Percentiles rank a stretch among this genome's conserved stretches.
These are phyloP conservation scores for Dipodascus albidus DNA, from an alignment of 805 yeast genomes.

Conservation along the genomic window DNA sequence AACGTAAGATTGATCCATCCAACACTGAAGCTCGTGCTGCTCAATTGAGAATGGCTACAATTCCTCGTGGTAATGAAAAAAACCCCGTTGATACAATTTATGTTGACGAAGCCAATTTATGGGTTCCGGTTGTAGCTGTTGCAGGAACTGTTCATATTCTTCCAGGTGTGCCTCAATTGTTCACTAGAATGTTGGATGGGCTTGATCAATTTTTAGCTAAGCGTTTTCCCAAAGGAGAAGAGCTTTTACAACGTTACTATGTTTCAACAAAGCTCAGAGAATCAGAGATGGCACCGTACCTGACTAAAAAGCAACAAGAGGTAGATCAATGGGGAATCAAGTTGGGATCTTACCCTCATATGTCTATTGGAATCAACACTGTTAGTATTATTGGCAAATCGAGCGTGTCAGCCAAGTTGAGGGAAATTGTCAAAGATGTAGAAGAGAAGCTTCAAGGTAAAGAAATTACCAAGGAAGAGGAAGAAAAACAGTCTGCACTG, in stretches of 20 bases:
- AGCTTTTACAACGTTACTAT: constrained; percentile 33
- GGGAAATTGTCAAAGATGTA: constrained; percentile 36
- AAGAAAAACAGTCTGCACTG: constrained; percentile 22
- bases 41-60: constrained; percentile 67
- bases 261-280: constrained; percentile 55
- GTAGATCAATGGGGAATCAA: constrained; percentile 37
- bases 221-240: constrained; percentile 28
- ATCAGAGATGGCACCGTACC: constrained; percentile 55
- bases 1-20: constrained; percentile 23
- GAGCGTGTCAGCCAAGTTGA: constrained; percentile 28
- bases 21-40: constrained; percentile 40
- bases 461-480: constrained; percentile 48
- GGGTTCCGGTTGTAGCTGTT: constrained; percentile 82
- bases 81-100: constrained; percentile 24
- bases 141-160: constrained; percentile 53
- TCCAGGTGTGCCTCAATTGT: constrained; percentile 79
- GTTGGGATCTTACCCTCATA: constrained; percentile 81
- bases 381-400: constrained; percentile 61
- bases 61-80: constrained; percentile 38
- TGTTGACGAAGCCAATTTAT: constrained; percentile 37
- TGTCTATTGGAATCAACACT: constrained; percentile 49
- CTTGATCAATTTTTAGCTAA: constrained; percentile 29
- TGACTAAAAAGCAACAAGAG: constrained; percentile 39
- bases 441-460: constrained; percentile 40
- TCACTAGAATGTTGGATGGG: constrained; percentile 40